Base-by-base conservation (phyloP, 805 yeast genomes). In the Cyberlindnera americana region DNA sequence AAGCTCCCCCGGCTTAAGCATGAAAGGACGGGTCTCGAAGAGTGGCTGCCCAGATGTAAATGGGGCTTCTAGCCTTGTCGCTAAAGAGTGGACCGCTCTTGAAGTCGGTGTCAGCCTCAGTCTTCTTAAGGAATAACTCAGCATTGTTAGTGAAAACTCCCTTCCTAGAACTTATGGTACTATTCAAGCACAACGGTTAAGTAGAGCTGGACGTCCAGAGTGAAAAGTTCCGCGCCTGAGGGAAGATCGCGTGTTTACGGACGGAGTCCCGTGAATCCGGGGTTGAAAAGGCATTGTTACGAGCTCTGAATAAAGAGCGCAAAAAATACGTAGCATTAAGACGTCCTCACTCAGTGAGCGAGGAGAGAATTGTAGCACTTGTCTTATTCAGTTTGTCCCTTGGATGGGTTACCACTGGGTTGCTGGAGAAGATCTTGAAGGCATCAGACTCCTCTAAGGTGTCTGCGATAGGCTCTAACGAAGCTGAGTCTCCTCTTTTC, bases 31-130 rank as follows among this genome's bases (percentile, higher is more conserved):
- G 0, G 95, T 90, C 54, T 88, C 96, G 54, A 73, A 77, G 12
- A 87, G 66, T 0, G 98, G 93, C 63, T 91, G 99, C 2, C 98
- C 98, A 1, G 85, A 66, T 22, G 71, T 65, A 49, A 72, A 50
- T 3, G 62, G 57, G 1, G 52, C 44, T 19, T 40, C 38, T 8
- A 56, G 52, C 18, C 58, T 37, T 3, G 38, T 47, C 3, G 45
- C 19, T 8, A 44, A 30, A 3, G 38, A 23, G 23, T 37, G 46
- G 9, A 35, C 29, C 5, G 11, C 3, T 12, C 38, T 27, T n/a
- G n/a, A 14, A 3, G 24, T 10, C 10, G 6, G 23, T 6, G 23
- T n/a, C n/a, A 18, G 10, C 4, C 30, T 8, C 30, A 25, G 27
- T 6, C 14, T 9, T 25, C n/a, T 25, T n/a, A n/a, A 6, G 12